Evolutionary conservation across 805 yeast species (phyloP).

Genomic region (Lachancea thermotolerans): DNA sequence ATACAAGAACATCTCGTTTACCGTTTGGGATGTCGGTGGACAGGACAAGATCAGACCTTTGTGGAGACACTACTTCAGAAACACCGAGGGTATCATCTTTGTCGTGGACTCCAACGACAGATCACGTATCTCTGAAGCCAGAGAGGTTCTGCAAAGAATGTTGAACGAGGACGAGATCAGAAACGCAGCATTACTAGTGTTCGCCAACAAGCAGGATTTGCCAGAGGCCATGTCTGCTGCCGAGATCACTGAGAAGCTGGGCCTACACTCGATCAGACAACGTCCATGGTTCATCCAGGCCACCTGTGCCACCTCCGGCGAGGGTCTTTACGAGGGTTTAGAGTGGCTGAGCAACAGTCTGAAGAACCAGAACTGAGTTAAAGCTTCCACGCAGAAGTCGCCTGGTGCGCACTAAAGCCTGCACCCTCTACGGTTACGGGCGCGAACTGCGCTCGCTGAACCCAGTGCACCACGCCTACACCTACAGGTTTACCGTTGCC

Average conservation of each 20-base stretch:
- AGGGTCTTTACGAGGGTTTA: slow-evolving; percentile 95
- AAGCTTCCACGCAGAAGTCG: neutral
- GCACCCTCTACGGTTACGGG: neutral
- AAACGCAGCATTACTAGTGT: slow-evolving; percentile 89
- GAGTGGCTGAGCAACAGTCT: slow-evolving; percentile 93
- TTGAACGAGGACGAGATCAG: slow-evolving; percentile 96
- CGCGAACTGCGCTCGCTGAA: neutral
- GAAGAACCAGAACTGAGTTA: slow-evolving; percentile 51
- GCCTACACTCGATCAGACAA: slow-evolving; percentile 94
- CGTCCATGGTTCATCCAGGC: slow-evolving; percentile 99
- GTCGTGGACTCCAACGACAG: slow-evolving; percentile 98
- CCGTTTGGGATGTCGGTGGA: slow-evolving; percentile 99
- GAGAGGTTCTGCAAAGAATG: slow-evolving; percentile 98
- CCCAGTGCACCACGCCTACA: neutral
- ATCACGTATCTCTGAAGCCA: slow-evolving; percentile 95
- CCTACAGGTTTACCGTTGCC: neutral
- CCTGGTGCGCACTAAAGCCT: neutral
- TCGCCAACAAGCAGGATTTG: slow-evolving; percentile 97
- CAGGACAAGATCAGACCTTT: slow-evolving; percentile 97
- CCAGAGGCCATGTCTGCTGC: slow-evolving; percentile 99
- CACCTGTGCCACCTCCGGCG: slow-evolving; percentile 98
- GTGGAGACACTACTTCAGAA: slow-evolving; percentile 98
- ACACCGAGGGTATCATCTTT: slow-evolving; percentile 96
- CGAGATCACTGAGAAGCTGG: slow-evolving; percentile 94
- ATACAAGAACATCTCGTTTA: slow-evolving; percentile 92